phyloP scores from a whole-genome alignment of 2,329 filamentous ascomycete genomes.

The Thielaviopsis punctulata region DNA sequence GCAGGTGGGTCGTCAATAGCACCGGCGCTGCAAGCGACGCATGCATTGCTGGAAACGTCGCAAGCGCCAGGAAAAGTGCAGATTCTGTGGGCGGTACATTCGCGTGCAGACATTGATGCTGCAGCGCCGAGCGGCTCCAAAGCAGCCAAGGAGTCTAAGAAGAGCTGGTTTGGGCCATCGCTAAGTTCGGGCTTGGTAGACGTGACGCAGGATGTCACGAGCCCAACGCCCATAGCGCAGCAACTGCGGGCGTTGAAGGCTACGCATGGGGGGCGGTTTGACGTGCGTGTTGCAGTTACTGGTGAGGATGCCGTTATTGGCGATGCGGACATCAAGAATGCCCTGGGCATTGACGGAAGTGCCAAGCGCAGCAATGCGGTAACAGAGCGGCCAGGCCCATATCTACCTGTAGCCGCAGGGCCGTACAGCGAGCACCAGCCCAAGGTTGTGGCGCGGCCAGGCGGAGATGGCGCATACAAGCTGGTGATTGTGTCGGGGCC shows the following conservation, averaged over 20 bases:
- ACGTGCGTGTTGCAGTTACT: conserved; percentile 64
- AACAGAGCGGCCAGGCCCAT: conserved; percentile 15
- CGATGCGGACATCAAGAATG: conserved; percentile 28
- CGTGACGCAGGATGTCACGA: conserved; percentile 14
- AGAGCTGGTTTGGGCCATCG: conserved; percentile 13
- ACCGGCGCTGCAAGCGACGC: conserved; percentile 66
- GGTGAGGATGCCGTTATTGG: conserved; percentile 54
- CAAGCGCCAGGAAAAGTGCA: conserved; percentile 28
- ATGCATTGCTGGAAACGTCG: conserved; percentile 33
- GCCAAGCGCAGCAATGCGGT: conserved; percentile 15
- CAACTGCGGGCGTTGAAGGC: conserved; percentile 47
- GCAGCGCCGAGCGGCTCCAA: neutral
- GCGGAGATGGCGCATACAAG: conserved; percentile 29
- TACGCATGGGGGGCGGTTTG: conserved; percentile 36
- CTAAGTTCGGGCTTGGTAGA: conserved; percentile 9
- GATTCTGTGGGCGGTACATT: conserved; percentile 65
- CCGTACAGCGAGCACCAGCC: conserved; percentile 9
- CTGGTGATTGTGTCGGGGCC: conserved; percentile 79
- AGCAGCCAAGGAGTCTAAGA: neutral
- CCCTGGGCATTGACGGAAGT: conserved; percentile 14
- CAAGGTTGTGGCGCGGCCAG: conserved; percentile 11
- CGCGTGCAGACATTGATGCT: conserved; percentile 35
- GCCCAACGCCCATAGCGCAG: conserved; percentile 34
- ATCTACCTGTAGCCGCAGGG: conserved; percentile 16
- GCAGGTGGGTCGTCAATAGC: conserved; percentile 89